Base-by-base conservation (phyloP, 495 filamentous ascomycete species). In the Rostrohypoxylon terebratum region DNA sequence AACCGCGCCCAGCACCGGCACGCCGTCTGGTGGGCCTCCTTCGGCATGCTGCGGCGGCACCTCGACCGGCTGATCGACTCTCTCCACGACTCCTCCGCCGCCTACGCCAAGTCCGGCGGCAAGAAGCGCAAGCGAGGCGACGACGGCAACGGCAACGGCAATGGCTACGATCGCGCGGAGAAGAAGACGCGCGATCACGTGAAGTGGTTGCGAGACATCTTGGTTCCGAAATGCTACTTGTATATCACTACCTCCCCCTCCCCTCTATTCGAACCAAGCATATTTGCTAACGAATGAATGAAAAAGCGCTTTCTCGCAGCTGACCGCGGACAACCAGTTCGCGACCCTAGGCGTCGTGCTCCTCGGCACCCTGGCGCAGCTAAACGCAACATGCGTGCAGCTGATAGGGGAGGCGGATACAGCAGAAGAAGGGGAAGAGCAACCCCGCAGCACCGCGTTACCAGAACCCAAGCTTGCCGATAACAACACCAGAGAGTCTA, bases 1-100 rank as follows among this genome's bases (percentile, higher is more conserved):
- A 94, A 94, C 81, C 90, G 89, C 72, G 95, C 95, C 79, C 93
- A 96, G 79, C 92, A 95, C 77, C 87, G 87, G 40, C 80, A 82
- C 40, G 80, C 88, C 3, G 88, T 86, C 70, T 96, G 93, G 93
- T 96, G 90, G 87, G 87, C 87, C 75, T 83, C 86, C 79, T 82
- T 94, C 48, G 86, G 87, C 38, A 85, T 89, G 67, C 80, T 96
- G 48, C 87, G 90, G 45, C 91, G 92, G 11, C 85, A 84, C 63
- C 71, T 91, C 16, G 75, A 77, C 36, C 87, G 86, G 71, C 76
- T 94, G 5, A 70, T 85, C 6, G 67, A 59, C 3, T 83, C 81
- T 34, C 66, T 73, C 59, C 50, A 89, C 25, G 74, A 84, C 25
- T 45, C 23, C 0, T 55, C 60, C 16, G 25, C 69, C 34, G 69